Evolutionary conservation across 495 filamentous ascomycete species (phyloP).

Genomic region (Penicillium bovifimosum): DNA sequence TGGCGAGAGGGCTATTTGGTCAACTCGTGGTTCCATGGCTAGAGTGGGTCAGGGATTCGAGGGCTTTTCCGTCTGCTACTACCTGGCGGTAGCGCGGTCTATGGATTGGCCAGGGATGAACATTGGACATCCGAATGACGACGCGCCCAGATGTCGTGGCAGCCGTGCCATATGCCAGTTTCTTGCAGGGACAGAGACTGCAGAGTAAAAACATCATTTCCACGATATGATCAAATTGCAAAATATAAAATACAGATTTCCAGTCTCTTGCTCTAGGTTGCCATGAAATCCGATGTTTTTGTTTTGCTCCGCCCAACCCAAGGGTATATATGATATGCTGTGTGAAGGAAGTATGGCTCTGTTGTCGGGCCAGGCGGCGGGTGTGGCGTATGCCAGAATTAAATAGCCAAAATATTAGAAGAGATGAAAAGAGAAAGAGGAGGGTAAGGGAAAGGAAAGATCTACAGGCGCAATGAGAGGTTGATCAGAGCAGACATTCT

Average conservation of each 20-base stretch:
- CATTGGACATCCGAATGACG: background rate
- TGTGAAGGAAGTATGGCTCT: conserved; percentile 14
- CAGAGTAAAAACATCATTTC: conserved; percentile 2
- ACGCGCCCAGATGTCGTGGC: background rate
- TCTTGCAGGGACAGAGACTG: background rate
- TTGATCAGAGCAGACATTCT: background rate
- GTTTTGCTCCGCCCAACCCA: conserved; percentile 22
- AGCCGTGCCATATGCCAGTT: background rate
- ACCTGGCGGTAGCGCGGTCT: background rate
- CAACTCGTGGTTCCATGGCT: background rate
- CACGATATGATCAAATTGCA: conserved; percentile 9
- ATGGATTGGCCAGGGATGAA: background rate
- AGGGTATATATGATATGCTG: conserved; percentile 36
- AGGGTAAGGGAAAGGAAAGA: conserved; percentile 10
- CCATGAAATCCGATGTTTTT: conserved; percentile 14
- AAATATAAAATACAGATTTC: conserved; percentile 21
- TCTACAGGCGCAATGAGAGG: conserved; percentile 16
- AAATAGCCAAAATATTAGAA: conserved; percentile 16
- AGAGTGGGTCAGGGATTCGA: background rate
- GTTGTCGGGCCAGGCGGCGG: conserved; percentile 2
- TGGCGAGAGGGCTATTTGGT: background rate
- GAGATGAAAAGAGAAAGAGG: conserved; percentile 9
- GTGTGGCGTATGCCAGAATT: conserved; percentile 7
- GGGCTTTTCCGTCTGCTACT: background rate
- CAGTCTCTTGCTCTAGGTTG: conserved; percentile 19